These are phyloP conservation scores for Phaeoacremonium minimum DNA, from an alignment of 2,329 filamentous ascomycete species.

Conservation along the genomic window DNA sequence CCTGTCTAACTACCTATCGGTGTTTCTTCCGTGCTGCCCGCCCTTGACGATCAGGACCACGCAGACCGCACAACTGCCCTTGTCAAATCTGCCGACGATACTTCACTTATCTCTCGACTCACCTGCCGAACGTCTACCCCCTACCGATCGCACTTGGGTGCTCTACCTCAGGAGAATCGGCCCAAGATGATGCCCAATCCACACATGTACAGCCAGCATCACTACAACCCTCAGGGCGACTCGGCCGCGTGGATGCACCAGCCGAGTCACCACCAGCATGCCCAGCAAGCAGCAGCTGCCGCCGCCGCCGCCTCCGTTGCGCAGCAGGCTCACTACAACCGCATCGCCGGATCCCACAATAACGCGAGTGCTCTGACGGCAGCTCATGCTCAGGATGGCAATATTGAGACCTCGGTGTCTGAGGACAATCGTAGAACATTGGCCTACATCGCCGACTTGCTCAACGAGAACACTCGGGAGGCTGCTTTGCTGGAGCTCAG, in stretches of 20 bases:
- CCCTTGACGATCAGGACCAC: not conserved
- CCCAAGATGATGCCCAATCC: constrained; percentile 59
- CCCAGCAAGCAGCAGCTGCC: constrained; percentile 45
- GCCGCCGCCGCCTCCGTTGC: constrained; percentile 48
- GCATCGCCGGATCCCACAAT: constrained; percentile 64
- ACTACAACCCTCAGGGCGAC: constrained; percentile 60
- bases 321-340: constrained; percentile 65
- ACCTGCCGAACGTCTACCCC: not conserved
- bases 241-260: constrained; percentile 62
- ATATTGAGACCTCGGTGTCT: constrained; percentile 63
- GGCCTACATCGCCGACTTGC: constrained; percentile 84
- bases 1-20: too few species aligned
- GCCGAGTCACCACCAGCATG: constrained; percentile 54
- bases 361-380: constrained; percentile 39
- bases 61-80: not conserved
- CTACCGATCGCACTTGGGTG: not conserved
- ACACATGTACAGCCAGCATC: constrained; percentile 65
- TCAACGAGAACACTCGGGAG: constrained; percentile 84
- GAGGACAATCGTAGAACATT: constrained; percentile 94
- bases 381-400: constrained; percentile 47
- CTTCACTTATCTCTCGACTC: not conserved
- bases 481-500: constrained; percentile 90
- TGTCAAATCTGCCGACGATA: not conserved
- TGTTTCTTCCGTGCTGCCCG: not conserved
- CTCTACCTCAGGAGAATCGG: constrained; percentile 5